phyloP scores from a whole-genome alignment of 805 yeast genomes.

The Metschnikowia koreensis region DNA sequence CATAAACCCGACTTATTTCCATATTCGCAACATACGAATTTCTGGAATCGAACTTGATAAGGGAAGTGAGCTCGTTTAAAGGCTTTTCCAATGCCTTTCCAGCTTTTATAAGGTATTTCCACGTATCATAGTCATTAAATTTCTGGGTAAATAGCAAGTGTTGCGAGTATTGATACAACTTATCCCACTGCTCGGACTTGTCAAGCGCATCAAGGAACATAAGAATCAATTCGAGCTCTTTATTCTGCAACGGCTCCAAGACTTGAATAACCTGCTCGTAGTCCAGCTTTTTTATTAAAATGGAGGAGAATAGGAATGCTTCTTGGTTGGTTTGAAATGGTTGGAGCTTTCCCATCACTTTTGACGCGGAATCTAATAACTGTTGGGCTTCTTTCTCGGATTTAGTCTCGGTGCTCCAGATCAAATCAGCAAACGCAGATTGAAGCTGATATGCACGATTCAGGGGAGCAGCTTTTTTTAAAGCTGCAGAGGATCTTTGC shows the following conservation, averaged over 20 bases:
- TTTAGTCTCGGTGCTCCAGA: slow-evolving; percentile 35
- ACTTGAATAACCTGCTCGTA: slow-evolving; percentile 28
- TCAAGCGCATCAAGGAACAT: slow-evolving; percentile 50
- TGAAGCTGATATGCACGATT: slow-evolving; percentile 42
- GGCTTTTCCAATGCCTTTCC: slow-evolving; percentile 33
- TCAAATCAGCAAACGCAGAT: slow-evolving; percentile 55
- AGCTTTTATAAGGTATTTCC: slow-evolving; percentile 57
- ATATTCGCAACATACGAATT: slow-evolving; percentile 57
- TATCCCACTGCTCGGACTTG: slow-evolving; percentile 41
- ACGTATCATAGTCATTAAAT: slow-evolving; percentile 76
- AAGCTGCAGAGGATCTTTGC: slow-evolving; percentile 48
- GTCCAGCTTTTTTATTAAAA: slow-evolving; percentile 41
- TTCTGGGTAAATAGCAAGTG: slow-evolving; percentile 44
- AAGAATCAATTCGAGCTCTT: slow-evolving; percentile 64
- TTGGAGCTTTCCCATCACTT: slow-evolving; percentile 49
- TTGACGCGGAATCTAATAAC: slow-evolving; percentile 18
- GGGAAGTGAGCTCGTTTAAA: slow-evolving; percentile 27
- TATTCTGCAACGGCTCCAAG: slow-evolving; percentile 26
- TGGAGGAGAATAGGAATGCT: slow-evolving; percentile 53
- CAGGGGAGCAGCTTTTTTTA: slow-evolving; percentile 11
- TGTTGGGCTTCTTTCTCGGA: slow-evolving; percentile 40
- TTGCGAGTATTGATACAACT: slow-evolving; percentile 23
- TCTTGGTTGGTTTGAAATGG: slow-evolving; percentile 66
- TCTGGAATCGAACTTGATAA: slow-evolving; percentile 36
- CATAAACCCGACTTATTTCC: slow-evolving; percentile 38